Evolutionary conservation across 352 stramenopile species (phyloP).

Genomic region (Globisporangium nagaii): DNA sequence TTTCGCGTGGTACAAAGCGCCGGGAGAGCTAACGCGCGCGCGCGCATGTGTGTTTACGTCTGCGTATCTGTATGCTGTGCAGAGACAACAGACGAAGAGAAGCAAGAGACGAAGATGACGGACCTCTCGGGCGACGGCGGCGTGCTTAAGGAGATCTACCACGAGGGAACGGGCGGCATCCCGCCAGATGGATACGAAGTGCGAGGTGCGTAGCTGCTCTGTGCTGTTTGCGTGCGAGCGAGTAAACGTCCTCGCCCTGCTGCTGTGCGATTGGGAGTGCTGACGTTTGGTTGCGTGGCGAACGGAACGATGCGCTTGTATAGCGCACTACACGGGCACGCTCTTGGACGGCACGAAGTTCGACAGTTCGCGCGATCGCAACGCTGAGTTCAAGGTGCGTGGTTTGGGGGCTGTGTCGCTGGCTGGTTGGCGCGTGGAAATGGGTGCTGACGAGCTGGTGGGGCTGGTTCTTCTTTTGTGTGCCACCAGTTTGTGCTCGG

Average conservation of each 20-base stretch:
- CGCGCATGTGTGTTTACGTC: not conserved
- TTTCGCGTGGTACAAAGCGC: not conserved
- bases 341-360: slow-evolving; percentile 94
- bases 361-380: slow-evolving; percentile 89
- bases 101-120: slow-evolving; percentile 34
- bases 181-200: slow-evolving; percentile 79
- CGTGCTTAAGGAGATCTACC: slow-evolving; percentile 90
- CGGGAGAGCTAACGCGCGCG: not conserved
- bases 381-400: slow-evolving; percentile 75
- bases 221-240: not conserved
- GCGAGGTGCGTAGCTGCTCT: slow-evolving; percentile 25
- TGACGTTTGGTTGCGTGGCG: too few relatives aligned
- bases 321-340: slow-evolving; percentile 95
- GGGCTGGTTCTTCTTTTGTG: not conserved
- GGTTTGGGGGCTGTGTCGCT: not conserved
- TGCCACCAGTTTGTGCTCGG: slow-evolving; percentile 66
- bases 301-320: too few relatives aligned
- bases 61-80: not conserved
- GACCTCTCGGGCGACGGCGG: slow-evolving; percentile 87
- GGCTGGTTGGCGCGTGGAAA: not conserved
- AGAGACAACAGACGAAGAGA: not conserved
- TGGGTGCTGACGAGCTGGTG: not conserved
- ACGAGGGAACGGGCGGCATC: slow-evolving; percentile 81
- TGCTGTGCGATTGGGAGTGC: not conserved
- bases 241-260: not conserved